Evolutionary conservation across 805 yeast genomes (phyloP).

Genomic region (Candida lessepsii): DNA sequence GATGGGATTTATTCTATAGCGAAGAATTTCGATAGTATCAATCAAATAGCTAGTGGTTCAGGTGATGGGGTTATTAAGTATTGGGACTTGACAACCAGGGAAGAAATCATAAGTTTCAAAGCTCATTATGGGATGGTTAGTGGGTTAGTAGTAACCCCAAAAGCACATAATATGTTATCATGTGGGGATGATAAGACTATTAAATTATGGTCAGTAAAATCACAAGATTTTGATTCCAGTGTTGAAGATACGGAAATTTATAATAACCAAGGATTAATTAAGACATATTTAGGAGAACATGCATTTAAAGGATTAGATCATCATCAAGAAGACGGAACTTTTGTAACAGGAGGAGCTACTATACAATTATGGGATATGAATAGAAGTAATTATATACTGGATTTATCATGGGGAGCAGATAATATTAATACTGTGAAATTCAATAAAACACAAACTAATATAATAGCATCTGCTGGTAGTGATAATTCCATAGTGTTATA

Average conservation of each 20-base stretch:
- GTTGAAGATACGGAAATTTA: slow-evolving; percentile 31
- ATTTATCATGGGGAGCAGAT: slow-evolving; percentile 96
- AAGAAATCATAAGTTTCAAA: slow-evolving; percentile 71
- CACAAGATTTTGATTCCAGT: slow-evolving; percentile 48
- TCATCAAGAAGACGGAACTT: slow-evolving; percentile 67
- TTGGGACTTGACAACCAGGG: slow-evolving; percentile 84
- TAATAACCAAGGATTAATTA: slow-evolving; percentile 53
- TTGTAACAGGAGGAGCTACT: slow-evolving; percentile 89
- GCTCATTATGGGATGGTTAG: slow-evolving; percentile 91
- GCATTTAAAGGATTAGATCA: slow-evolving; percentile 86
- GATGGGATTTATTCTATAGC: slow-evolving; percentile 93
- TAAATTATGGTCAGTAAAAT: slow-evolving; percentile 80
- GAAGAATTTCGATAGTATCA: slow-evolving; percentile 66
- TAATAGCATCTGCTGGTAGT: slow-evolving; percentile 79
- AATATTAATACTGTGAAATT: slow-evolving; percentile 79
- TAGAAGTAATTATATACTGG: slow-evolving; percentile 72
- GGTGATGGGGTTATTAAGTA: slow-evolving; percentile 95
- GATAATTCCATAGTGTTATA: slow-evolving; percentile 90
- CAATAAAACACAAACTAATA: slow-evolving; percentile 85
- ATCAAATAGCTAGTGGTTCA: slow-evolving; percentile 83
- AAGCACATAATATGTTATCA: slow-evolving; percentile 57
- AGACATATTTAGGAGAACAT: slow-evolving; percentile 80
- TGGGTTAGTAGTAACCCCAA: slow-evolving; percentile 73
- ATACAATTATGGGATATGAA: slow-evolving; percentile 91
- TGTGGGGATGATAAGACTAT: slow-evolving; percentile 90